These are phyloP conservation scores for Populus trichocarpa DNA, from an alignment of 441 rosid genomes.

Conservation along the genomic window DNA sequence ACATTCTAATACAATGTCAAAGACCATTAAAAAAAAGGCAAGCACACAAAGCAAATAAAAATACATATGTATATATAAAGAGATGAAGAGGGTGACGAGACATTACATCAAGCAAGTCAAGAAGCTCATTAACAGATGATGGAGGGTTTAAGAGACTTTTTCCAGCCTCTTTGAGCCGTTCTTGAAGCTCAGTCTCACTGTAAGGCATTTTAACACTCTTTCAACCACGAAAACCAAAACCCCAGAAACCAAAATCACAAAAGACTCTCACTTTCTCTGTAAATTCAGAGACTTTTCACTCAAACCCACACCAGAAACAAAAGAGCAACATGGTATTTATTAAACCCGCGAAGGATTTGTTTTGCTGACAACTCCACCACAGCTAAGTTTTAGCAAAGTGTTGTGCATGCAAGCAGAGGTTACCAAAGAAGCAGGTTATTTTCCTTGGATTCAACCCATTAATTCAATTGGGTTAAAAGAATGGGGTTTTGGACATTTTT, in stretches of 20 bases:
- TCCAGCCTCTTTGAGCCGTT: conserved; percentile 55
- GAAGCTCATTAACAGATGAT: conserved; percentile 42
- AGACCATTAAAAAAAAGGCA: neutral
- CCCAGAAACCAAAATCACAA: conserved; percentile 20
- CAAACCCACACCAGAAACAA: neutral
- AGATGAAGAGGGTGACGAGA: conserved; percentile 7
- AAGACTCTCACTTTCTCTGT: neutral
- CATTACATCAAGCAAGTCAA: conserved; percentile 60
- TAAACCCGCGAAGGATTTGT: neutral
- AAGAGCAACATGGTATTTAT: neutral
- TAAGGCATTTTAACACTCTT: conserved; percentile 34
- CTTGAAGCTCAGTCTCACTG: conserved; percentile 35
- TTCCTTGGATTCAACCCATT: neutral
- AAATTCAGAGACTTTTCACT: neutral
- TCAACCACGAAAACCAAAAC: conserved; percentile 3
- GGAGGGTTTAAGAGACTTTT: conserved; percentile 46
- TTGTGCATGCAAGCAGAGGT: conserved; percentile 23
- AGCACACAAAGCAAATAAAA: neutral
- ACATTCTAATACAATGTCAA: neutral
- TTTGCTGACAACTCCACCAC: neutral
- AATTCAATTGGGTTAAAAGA: too few relatives aligned
- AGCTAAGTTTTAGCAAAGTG: conserved; percentile 13
- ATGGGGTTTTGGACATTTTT: neutral
- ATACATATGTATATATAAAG: conserved; percentile 11
- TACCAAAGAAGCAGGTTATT: neutral